Percentiles rank a stretch among this genome's conserved stretches.
phyloP scores from a whole-genome alignment of 2,329 filamentous ascomycete genomes.

The Fusarium nisikadoi region DNA sequence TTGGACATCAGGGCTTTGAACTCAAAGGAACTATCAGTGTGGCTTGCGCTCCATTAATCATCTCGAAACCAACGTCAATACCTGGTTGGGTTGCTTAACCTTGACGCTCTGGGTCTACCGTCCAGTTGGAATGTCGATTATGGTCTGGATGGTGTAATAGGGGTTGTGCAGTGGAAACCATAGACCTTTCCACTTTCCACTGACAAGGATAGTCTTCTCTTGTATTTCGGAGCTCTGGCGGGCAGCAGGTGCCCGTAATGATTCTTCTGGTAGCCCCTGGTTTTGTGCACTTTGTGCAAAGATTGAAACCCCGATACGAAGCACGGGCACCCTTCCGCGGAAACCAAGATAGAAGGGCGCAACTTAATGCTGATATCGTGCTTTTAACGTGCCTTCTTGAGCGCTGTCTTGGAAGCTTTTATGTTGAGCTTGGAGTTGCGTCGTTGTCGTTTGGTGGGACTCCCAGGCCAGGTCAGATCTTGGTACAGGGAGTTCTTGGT shows the following conservation, averaged over 20 bases:
- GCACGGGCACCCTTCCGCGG: too few species aligned
- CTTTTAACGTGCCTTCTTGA: fast-evolving
- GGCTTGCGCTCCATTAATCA: fast-evolving
- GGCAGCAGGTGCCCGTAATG: too few species aligned
- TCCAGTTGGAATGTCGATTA: background rate
- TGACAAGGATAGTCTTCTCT: fast-evolving
- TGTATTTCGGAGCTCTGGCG: background rate
- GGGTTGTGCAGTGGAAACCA: background rate
- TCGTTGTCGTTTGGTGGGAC: background rate
- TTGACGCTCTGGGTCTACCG: background rate
- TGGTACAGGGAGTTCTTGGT: fast-evolving
- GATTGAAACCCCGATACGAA: background rate
- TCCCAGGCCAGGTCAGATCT: background rate
- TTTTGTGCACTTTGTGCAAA: background rate
- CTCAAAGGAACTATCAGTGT: background rate
- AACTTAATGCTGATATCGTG: fast-evolving
- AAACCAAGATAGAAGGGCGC: fast-evolving
- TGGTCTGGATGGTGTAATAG: background rate
- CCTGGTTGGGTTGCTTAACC: too few species aligned
- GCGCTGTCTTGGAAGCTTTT: too few species aligned
- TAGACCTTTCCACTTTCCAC: fast-evolving
- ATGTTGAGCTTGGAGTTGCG: background rate
- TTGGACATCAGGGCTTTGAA: background rate
- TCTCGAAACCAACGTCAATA: background rate
- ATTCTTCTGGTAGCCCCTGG: background rate